phyloP scores from a whole-genome alignment of 176 grass and related monocot genomes.

The Eleusine indica region DNA sequence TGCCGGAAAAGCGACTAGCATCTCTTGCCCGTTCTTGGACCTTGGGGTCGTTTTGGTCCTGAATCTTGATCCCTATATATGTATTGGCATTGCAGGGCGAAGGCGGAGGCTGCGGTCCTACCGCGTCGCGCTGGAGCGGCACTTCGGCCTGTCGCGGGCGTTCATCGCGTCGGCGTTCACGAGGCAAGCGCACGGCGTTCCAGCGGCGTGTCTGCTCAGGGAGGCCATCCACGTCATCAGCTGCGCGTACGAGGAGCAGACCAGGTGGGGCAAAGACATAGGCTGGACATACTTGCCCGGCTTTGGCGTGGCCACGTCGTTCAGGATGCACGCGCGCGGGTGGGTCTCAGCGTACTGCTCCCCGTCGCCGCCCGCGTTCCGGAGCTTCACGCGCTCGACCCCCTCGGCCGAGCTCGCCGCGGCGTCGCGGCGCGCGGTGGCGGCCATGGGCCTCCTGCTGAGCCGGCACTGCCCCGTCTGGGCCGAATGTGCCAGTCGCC shows the following conservation, averaged over 20 bases:
- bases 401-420: slow-evolving; percentile 46
- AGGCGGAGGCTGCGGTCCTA: slow-evolving; percentile 41
- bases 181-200: slow-evolving; percentile 21
- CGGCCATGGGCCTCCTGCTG: slow-evolving; percentile 53
- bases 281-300: slow-evolving; percentile 68
- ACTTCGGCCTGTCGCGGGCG: slow-evolving; percentile 55
- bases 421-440: slow-evolving; percentile 51
- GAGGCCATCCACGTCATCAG: slow-evolving; percentile 73
- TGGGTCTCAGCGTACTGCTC: slow-evolving; percentile 71
- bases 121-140: slow-evolving; percentile 36
- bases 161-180: slow-evolving; percentile 56
- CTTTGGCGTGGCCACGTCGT: slow-evolving; percentile 45
- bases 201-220: slow-evolving; percentile 38
- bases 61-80: too few species aligned
- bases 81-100: background rate
- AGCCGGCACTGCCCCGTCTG: slow-evolving; percentile 68
- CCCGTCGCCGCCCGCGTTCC: slow-evolving; percentile 44
- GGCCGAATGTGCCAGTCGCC: slow-evolving; percentile 33
- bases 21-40: background rate
- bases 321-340: slow-evolving; percentile 72
- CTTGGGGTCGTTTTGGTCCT: background rate
- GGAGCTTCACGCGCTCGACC: slow-evolving; percentile 38
- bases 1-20: background rate
- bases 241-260: slow-evolving; percentile 66
- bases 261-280: slow-evolving; percentile 69